Percentiles rank a stretch among this genome's conserved stretches.
These are phyloP conservation scores for Paramecium pentaurelia DNA, from an alignment of 73 alveolate genomes.

Conservation along the genomic window DNA sequence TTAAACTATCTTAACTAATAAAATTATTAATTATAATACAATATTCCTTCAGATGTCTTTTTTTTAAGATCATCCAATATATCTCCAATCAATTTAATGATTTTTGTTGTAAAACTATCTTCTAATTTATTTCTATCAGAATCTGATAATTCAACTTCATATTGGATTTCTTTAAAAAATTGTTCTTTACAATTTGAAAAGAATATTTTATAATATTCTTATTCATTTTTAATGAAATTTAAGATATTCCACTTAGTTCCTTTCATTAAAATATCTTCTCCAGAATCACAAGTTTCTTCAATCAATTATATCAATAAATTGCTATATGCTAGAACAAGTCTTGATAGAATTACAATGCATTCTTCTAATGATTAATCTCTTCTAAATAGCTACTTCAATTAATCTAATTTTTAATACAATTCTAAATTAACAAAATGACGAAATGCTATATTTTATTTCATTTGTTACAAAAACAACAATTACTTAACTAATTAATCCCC, in stretches of 20 bases:
- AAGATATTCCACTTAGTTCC: conserved; percentile 35
- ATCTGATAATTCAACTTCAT: not conserved
- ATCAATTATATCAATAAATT: not conserved
- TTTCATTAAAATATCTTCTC: not conserved
- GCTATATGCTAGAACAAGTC: not conserved
- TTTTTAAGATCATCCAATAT: not conserved
- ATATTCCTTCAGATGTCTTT: not conserved
- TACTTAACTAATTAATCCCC: not conserved
- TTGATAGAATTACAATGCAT: not conserved
- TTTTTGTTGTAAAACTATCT: not conserved
- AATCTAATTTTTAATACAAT: not conserved
- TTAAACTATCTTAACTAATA: not conserved
- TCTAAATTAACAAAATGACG: conserved; percentile 26
- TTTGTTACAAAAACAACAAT: not conserved
- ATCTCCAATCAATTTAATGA: not conserved
- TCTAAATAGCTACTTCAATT: not conserved
- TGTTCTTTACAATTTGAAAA: not conserved
- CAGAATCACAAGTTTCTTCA: not conserved
- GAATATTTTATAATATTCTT: conserved; percentile 21
- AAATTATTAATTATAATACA: not conserved
- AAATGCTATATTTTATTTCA: not conserved
- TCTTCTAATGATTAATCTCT: conserved; percentile 9
- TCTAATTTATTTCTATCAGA: not conserved
- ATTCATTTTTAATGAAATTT: not conserved
- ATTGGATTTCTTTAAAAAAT: not conserved